A percentile compares a stretch with the other conserved stretches of the same genome.
These are phyloP conservation scores for Fusarium temperatum DNA, from an alignment of 2,329 filamentous ascomycete species.

Conservation along the genomic window DNA sequence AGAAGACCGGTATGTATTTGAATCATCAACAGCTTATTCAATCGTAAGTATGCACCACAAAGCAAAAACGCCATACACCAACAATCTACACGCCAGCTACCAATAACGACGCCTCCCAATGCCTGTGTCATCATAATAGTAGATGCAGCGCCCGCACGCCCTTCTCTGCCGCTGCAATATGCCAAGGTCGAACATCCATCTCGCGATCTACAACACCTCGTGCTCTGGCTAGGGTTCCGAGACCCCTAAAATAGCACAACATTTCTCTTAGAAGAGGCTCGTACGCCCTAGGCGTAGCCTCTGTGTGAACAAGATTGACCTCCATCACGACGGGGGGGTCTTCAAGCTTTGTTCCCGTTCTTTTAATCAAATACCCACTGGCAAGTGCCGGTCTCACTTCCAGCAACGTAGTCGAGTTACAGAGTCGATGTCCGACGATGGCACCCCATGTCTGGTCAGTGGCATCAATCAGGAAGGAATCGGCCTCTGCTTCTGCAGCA, in stretches of 20 bases:
- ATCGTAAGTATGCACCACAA: slow-evolving; percentile 21
- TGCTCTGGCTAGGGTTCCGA: slow-evolving; percentile 74
- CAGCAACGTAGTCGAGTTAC: slow-evolving; percentile 64
- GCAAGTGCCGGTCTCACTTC: slow-evolving; percentile 67
- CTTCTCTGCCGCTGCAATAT: slow-evolving; percentile 76
- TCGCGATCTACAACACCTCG: slow-evolving; percentile 69
- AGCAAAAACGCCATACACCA: slow-evolving; percentile 30
- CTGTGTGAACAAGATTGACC: slow-evolving; percentile 69
- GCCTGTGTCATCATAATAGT: slow-evolving; percentile 61
- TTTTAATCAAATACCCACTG: slow-evolving; percentile 73
- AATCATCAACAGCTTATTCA: slow-evolving; percentile 6
- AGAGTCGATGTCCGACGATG: slow-evolving; percentile 72
- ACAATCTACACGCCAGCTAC: slow-evolving; percentile 2
- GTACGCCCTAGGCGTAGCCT: slow-evolving; percentile 60
- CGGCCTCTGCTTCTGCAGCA: slow-evolving; percentile 55
- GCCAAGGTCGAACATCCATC: slow-evolving; percentile 77
- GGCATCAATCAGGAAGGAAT: slow-evolving; percentile 75
- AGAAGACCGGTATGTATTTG: slow-evolving; percentile 1
- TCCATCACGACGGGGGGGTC: slow-evolving; percentile 70
- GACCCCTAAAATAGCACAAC: slow-evolving; percentile 71
- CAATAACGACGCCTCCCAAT: slow-evolving; percentile 28
- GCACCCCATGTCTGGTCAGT: slow-evolving; percentile 82
- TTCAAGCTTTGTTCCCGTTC: slow-evolving; percentile 63
- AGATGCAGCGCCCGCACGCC: slow-evolving; percentile 72
- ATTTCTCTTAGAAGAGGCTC: slow-evolving; percentile 77